Evolutionary conservation across 2,329 filamentous ascomycete species (phyloP).

Genomic region (Periconia macrospinosa): DNA sequence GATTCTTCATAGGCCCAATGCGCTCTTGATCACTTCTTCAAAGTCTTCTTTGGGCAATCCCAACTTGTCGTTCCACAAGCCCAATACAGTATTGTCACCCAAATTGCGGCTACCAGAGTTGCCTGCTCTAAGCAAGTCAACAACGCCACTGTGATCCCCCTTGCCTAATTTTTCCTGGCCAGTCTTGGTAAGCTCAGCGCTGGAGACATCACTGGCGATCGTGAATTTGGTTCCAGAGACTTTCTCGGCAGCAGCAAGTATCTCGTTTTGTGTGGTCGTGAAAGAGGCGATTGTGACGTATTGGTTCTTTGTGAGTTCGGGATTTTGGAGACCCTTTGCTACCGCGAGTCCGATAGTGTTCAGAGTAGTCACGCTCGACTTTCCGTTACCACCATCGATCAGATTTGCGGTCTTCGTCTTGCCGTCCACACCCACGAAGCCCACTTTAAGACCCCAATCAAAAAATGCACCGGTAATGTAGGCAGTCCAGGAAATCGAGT

Average conservation of each 20-base stretch:
- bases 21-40: slow-evolving; percentile 38
- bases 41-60: slow-evolving; percentile 46
- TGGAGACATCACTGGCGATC: slow-evolving; percentile 44
- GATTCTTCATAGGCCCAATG: neutral
- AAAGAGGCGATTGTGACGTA: slow-evolving; percentile 62
- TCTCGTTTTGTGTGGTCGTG: slow-evolving; percentile 59
- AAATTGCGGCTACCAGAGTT: slow-evolving; percentile 20
- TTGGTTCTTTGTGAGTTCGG: slow-evolving; percentile 58
- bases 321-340: slow-evolving; percentile 53
- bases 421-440: slow-evolving; percentile 57
- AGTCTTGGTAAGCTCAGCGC: slow-evolving; percentile 30
- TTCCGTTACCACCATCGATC: slow-evolving; percentile 59
- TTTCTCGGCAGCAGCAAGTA: slow-evolving; percentile 58
- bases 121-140: slow-evolving; percentile 19
- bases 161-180: slow-evolving; percentile 41
- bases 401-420: slow-evolving; percentile 55
- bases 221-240: slow-evolving; percentile 56
- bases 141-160: slow-evolving; percentile 35
- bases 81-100: slow-evolving; percentile 24
- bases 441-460: slow-evolving; percentile 58
- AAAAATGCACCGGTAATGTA: slow-evolving; percentile 58
- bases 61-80: slow-evolving; percentile 46
- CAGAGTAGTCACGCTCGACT: slow-evolving; percentile 56
- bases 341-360: slow-evolving; percentile 56
- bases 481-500: slow-evolving; percentile 59